phyloP scores from a whole-genome alignment of 2,329 filamentous ascomycete species.

The Boeremia exigua region DNA sequence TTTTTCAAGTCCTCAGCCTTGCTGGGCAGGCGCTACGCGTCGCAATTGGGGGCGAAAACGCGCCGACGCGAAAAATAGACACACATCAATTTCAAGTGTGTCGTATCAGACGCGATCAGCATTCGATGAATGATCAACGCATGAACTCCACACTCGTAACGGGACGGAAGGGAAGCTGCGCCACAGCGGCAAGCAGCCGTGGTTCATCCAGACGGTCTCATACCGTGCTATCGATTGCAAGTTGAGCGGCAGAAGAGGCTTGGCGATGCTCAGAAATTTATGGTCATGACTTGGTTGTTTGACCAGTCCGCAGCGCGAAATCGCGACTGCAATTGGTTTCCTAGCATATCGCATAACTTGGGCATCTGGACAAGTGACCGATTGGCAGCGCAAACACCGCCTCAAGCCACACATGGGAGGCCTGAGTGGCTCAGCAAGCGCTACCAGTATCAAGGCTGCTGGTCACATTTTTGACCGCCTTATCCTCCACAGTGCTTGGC shows the following conservation, averaged over 20 bases:
- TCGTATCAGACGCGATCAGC: background rate
- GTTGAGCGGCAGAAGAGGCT: background rate
- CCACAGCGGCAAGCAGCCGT: constrained; percentile 35
- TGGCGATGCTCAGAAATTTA: background rate
- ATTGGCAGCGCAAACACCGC: background rate
- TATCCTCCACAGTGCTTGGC: background rate
- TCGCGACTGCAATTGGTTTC: background rate
- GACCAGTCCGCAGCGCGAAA: background rate
- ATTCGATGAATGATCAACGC: background rate
- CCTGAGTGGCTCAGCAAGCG: constrained; percentile 10
- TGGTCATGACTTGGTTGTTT: background rate
- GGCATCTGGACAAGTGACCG: background rate
- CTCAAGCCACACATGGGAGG: constrained; percentile 2
- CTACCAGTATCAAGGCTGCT: background rate
- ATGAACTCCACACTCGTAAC: background rate
- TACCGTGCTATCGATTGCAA: background rate
- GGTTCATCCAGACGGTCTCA: background rate
- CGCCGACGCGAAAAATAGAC: constrained; percentile 1
- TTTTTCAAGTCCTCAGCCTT: constrained; percentile 15
- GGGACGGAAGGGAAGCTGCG: constrained; percentile 16
- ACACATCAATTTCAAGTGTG: background rate
- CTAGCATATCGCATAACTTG: background rate
- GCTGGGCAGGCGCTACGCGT: constrained; percentile 8
- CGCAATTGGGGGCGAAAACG: constrained; percentile 2
- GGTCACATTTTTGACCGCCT: background rate